These are phyloP conservation scores for Aspergillus latus DNA, from an alignment of 2,329 filamentous ascomycete species.

Conservation along the genomic window DNA sequence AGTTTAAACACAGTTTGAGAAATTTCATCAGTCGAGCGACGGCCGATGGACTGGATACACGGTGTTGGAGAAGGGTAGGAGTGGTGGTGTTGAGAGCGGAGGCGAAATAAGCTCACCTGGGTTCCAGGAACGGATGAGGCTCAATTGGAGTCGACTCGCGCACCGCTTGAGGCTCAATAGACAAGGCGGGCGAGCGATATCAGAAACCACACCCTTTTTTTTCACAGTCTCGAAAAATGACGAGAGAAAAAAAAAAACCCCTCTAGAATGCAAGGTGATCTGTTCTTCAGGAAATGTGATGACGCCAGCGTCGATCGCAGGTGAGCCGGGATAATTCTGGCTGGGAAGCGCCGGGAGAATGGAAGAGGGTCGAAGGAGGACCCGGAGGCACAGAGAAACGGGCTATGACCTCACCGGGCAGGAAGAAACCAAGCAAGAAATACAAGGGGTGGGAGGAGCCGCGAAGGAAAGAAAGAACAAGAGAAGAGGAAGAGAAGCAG, in stretches of 20 bases:
- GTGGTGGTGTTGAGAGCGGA: constrained; percentile 1
- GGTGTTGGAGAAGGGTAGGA: not conserved
- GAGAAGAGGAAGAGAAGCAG: not conserved
- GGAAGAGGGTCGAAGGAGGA: not conserved
- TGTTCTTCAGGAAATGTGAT: constrained; percentile 3
- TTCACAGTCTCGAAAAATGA: not conserved
- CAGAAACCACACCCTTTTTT: constrained; percentile 5
- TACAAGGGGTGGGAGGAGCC: not conserved
- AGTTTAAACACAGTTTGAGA: not conserved
- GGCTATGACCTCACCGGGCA: not conserved
- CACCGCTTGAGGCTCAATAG: constrained; percentile 18
- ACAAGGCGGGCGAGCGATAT: constrained; percentile 7
- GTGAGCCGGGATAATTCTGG: not conserved
- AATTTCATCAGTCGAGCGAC: not conserved
- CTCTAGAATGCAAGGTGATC: constrained; percentile 1
- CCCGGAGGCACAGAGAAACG: not conserved
- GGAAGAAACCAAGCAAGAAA: not conserved
- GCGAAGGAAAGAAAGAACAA: not conserved
- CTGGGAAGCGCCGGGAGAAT: not conserved
- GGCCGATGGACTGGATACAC: not conserved
- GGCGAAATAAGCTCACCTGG: constrained; percentile 21
- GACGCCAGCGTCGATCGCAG: constrained; percentile 12
- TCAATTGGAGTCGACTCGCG: constrained; percentile 22
- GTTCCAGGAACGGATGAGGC: constrained; percentile 22
- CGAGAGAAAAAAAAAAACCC: not conserved